Conservation (phyloP, 495 filamentous ascomycete species). For the Penicillium pulvis region DNA sequence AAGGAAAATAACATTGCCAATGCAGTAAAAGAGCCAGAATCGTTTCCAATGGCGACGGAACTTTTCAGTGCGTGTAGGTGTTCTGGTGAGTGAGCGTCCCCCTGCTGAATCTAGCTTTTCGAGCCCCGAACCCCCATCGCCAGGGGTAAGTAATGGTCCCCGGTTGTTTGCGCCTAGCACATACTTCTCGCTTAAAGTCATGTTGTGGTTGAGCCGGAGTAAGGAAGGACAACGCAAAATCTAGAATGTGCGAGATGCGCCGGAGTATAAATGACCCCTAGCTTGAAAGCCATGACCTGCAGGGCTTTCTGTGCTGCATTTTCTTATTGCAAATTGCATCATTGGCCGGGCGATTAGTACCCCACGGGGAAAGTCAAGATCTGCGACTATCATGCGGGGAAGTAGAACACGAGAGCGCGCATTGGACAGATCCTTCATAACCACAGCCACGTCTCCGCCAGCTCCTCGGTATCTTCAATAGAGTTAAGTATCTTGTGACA, state of each 20-base stretch:
- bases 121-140: conserved; percentile 7
- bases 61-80: conserved; percentile 17
- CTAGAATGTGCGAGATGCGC: background rate
- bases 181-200: conserved; percentile 10
- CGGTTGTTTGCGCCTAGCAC: conserved; percentile 16
- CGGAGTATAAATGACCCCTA: background rate
- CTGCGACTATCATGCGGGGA: conserved; percentile 5
- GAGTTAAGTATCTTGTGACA: conserved; percentile 3
- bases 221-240: background rate
- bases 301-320: background rate
- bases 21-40: conserved; percentile 43
- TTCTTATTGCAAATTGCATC: background rate
- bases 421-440: background rate
- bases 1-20: conserved; percentile 40
- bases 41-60: conserved; percentile 37
- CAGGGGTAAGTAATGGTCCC: conserved; percentile 16
- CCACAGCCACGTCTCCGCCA: background rate
- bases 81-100: conserved; percentile 13
- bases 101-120: conserved; percentile 14
- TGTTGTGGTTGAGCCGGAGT: background rate
- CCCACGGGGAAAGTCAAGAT: conserved; percentile 7
- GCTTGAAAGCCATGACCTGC: background rate
- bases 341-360: conserved; percentile 6
- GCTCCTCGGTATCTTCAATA: conserved; percentile 3
- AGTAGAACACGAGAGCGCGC: background rate